Percentiles rank a stretch among this genome's conserved stretches.
Evolutionary conservation across 1,139 yeast species (phyloP).

Genomic region (Nakaseomyces delphensis): DNA sequence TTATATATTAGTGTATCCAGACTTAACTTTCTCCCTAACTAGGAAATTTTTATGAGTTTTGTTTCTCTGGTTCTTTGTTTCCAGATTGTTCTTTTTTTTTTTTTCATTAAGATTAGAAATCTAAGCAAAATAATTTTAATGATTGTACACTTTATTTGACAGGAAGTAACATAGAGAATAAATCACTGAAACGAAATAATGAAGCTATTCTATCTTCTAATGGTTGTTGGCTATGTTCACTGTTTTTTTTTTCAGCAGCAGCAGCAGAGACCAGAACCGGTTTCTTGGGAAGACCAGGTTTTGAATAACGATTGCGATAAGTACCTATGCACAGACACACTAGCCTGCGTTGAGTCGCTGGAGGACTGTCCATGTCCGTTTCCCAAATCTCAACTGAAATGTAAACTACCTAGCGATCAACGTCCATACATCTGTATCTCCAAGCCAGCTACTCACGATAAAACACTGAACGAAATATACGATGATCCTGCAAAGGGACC

Average conservation of each 20-base stretch:
- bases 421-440: slow-evolving; percentile 60
- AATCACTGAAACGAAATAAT: not conserved
- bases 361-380: slow-evolving; percentile 84
- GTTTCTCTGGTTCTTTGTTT: too few relatives aligned
- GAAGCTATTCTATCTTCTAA: not conserved
- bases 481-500: slow-evolving; percentile 48
- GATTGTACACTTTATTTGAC: too few relatives aligned
- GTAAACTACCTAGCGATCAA: slow-evolving; percentile 52
- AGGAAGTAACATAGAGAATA: too few relatives aligned
- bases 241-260: slow-evolving; percentile 28
- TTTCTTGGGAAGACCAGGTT: slow-evolving; percentile 34
- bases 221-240: not conserved
- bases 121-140: too few relatives aligned
- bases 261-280: slow-evolving; percentile 32
- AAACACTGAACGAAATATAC: slow-evolving; percentile 32
- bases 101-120: too few relatives aligned
- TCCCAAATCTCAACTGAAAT: slow-evolving; percentile 75
- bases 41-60: too few relatives aligned
- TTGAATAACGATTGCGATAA: slow-evolving; percentile 45
- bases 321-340: slow-evolving; percentile 77
- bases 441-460: slow-evolving; percentile 50
- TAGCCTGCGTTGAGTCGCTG: slow-evolving; percentile 61
- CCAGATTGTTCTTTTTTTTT: too few relatives aligned
- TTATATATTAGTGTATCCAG: too few relatives aligned
- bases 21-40: too few relatives aligned